Evolutionary conservation across 2,329 filamentous ascomycete species (phyloP), one percentile per base, ranked within the genome.

Genomic region (Trichoderma aggressivum): DNA sequence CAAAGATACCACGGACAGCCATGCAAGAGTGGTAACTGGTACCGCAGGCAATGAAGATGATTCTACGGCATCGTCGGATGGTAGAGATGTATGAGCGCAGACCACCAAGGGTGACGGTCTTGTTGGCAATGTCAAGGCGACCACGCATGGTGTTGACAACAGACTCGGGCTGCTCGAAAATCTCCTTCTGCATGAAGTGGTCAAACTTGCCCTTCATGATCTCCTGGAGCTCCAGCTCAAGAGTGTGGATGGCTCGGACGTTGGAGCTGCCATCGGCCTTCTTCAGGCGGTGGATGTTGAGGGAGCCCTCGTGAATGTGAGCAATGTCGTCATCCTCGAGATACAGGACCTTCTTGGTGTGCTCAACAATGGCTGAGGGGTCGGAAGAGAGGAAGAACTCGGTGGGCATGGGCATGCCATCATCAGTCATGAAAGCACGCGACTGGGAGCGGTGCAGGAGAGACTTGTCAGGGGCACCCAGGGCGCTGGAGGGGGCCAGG

Each of bases 151-250:
- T 98, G 89, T 99, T 99, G 86, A 99, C 91, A 73, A 99, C 94
- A 16, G 96, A 99, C 85, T 99, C 96, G 80, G 96, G 96, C 87
- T 99, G 96, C 88, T 99, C 96, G 83, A 99, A 99, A 80, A 99
- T 99, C 84, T 99, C 96, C 90, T 99, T 99, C 83, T 99, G 96
- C 96, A 99, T 99, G 88, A 98, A 99, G 86, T 99, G 96, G 83
- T 99, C 96, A 84, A 98, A 99, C 82, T 96, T 97, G 84, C 96
- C 96, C 91, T 99, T 99, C 96, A 99, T 99, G 84, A 99, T 99
- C 87, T 99, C 94, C 87, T 99, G 96, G 75, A 99, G 91, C 87
- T 99, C 94, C 64, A 99, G 92, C 87, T 99, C 96, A 70, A 99
- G 90, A 70, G 96, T 99, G 88, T 99, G 96, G 82, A 99, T 99